Percentiles rank a stretch among this genome's conserved stretches.
phyloP scores from a whole-genome alignment of 164 flowering plant genomes.

The Tetrastigma voinierianum region DNA sequence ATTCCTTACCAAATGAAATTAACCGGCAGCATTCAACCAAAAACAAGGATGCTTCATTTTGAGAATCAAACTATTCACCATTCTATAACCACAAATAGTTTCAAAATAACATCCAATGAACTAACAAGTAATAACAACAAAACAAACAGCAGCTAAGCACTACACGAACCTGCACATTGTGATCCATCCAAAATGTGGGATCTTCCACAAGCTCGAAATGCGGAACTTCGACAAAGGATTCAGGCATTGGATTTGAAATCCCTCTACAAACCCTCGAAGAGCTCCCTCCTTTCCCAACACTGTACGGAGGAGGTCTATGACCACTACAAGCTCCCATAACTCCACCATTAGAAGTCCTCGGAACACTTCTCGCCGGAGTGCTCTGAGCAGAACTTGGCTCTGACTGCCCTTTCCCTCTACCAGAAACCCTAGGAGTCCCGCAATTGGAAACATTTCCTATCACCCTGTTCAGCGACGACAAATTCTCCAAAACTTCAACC shows the following conservation, averaged over 20 bases:
- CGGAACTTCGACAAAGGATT: slow-evolving; percentile 30
- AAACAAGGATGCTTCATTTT: too few species aligned
- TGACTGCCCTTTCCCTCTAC: slow-evolving; percentile 33
- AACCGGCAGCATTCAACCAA: too few species aligned
- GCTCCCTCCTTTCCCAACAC: slow-evolving; percentile 34
- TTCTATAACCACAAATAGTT: too few species aligned
- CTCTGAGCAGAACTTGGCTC: slow-evolving; percentile 58
- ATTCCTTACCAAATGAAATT: neutral
- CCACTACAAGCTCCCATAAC: slow-evolving; percentile 21
- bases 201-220: slow-evolving; percentile 71
- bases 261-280: slow-evolving; percentile 37
- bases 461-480: slow-evolving; percentile 1
- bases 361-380: slow-evolving; percentile 50
- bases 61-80: too few species aligned
- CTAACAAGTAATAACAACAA: neutral
- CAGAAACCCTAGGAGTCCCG: slow-evolving; percentile 31
- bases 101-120: neutral
- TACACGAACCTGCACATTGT: slow-evolving; percentile 77
- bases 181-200: slow-evolving; percentile 75
- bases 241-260: slow-evolving; percentile 21
- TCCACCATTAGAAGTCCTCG: slow-evolving; percentile 31
- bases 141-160: neutral
- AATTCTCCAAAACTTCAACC: slow-evolving; percentile 11
- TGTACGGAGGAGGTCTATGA: slow-evolving; percentile 24
- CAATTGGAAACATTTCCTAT: slow-evolving; percentile 1